Conservation (phyloP, 1,284 basidiomycete species). For the Singerocomus inundabilis region DNA sequence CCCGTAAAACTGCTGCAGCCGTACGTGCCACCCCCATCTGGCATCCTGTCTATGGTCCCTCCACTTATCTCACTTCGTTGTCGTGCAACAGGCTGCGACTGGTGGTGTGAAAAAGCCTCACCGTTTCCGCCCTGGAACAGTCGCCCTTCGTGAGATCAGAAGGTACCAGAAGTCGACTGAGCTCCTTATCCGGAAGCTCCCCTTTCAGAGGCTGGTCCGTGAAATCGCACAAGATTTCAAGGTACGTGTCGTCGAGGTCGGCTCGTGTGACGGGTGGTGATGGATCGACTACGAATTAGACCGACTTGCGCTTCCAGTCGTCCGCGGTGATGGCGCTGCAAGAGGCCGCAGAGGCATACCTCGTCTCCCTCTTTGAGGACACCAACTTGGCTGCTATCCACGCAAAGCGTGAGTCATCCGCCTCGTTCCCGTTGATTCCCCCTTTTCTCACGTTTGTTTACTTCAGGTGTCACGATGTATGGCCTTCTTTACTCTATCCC, state of each 20-base stretch:
- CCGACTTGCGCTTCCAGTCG: conserved; percentile 96
- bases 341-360: conserved; percentile 96
- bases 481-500: conserved; percentile 18
- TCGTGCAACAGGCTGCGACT: conserved; percentile 59
- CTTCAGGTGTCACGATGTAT: conserved; percentile 68
- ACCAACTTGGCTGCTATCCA: conserved; percentile 93
- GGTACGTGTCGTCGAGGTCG: conserved; percentile 44
- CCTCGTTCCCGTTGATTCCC: not conserved
- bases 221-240: conserved; percentile 98
- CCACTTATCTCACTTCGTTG: conserved; percentile 16
- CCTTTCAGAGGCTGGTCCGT: conserved; percentile 94
- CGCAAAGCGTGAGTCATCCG: conserved; percentile 66
- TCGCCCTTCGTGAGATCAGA: conserved; percentile 97
- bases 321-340: conserved; percentile 95
- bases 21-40: conserved; percentile 44
- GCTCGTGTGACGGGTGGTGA: conserved; percentile 2
- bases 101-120: conserved; percentile 99
- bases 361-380: conserved; percentile 93
- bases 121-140: conserved; percentile 96
- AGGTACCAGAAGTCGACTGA: conserved; percentile 97
- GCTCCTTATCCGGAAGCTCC: conserved; percentile 93
- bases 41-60: not conserved
- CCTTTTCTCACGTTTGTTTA: conserved; percentile 5
- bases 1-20: conserved; percentile 76
- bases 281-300: conserved; percentile 41